Evolutionary conservation across 2,329 filamentous ascomycete genomes (phyloP), one percentile per base, ranked within the genome.

Genomic region (Hymenoscyphus occultus): DNA sequence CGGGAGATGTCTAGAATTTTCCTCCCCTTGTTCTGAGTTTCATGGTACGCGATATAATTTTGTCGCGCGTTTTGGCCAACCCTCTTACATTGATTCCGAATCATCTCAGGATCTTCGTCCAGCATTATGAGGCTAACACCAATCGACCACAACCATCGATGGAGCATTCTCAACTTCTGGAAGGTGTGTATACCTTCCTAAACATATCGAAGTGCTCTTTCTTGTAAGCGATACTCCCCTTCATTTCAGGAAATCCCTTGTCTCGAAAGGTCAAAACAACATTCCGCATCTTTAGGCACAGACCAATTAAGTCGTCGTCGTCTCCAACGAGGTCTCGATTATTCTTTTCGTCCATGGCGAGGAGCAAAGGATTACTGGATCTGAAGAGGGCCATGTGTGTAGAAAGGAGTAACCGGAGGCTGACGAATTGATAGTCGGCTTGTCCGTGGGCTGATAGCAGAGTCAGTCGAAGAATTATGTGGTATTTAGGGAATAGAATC

Each of bases 381-480:
- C 71, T 68, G 39, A 73, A 73, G 0, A 74, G 65, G 1, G 71
- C 71, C 42, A 69, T 65, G 32, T 72, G 69, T 10, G 71, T 71
- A 5, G 68, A 70, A 39, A 72, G 65, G 1, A 74, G 61, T 10
- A 74, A 68, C 56, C 68, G 68, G 16, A 73, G 61, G 2, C 62
- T 45, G 7, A 68, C 65, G 22, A 69, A 67, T 63, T 73, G 71
- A 56, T 68, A 66, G 22, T 68, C 66, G n/a, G 67, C 65, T 58
- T 63, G 64, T 19, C 57, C 59, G 40, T 59, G 35, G 14, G 56
- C 62, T 64, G 1, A 48, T 22, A 9, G 5, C 39, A 32, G 31
- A 45, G 5, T 9, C 19, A 51, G 54, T 56, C 10, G 54, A 42
- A 51, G n/a, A 22, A 28, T 7, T 16, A 56, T 45, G 5, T 32